Conservation (phyloP, 257 asterid genomes). For the Anisodus tanguticus region DNA sequence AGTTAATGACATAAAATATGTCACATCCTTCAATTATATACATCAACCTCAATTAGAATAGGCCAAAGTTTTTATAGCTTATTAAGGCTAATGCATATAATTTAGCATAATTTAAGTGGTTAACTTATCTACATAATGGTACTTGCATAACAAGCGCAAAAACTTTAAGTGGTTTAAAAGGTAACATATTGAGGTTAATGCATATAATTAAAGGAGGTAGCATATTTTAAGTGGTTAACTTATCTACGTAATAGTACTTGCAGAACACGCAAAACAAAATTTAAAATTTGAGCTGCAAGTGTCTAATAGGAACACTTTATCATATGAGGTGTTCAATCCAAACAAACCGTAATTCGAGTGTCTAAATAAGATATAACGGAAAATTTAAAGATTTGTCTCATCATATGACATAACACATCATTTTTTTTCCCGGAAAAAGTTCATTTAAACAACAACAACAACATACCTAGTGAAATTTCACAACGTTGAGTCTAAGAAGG, state of each 20-base stretch:
- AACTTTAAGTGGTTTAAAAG: neutral
- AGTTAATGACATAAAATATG: neutral
- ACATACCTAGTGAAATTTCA: too few species aligned
- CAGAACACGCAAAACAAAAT: neutral
- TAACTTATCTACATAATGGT: neutral
- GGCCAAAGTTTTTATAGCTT: neutral
- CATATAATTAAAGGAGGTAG: neutral
- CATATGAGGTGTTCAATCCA: too few species aligned
- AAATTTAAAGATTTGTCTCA: neutral
- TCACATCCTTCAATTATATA: neutral
- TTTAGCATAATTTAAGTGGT: neutral
- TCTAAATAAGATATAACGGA: neutral
- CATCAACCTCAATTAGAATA: neutral
- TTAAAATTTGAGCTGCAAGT: neutral
- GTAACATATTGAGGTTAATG: neutral
- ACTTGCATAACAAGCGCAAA: neutral
- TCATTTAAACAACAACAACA: neutral
- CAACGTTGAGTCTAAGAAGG: too few species aligned
- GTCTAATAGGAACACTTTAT: neutral
- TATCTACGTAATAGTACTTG: neutral
- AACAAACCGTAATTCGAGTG: neutral
- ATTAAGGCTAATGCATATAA: neutral
- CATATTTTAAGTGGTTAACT: neutral
- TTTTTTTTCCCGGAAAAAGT: neutral
- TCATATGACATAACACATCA: neutral